Percentiles rank a stretch among this genome's conserved stretches.
phyloP scores from a whole-genome alignment of 768 basidiomycete species.

The Sarcomyxa edulis region DNA sequence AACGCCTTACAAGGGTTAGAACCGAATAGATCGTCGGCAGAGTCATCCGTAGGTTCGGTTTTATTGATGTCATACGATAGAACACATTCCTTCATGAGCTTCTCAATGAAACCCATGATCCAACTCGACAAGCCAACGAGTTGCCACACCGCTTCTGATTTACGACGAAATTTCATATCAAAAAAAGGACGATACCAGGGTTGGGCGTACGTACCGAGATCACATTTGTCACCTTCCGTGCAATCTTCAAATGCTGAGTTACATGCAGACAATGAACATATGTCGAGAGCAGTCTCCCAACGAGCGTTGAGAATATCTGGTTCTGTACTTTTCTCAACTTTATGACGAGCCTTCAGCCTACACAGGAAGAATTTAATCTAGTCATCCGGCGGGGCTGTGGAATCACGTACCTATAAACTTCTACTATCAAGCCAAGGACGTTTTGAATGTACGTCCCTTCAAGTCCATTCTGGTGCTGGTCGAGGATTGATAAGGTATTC shows the following conservation, averaged over 20 bases:
- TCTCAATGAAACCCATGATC: slow-evolving; percentile 57
- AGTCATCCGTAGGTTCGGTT: slow-evolving; percentile 17
- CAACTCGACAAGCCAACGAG: slow-evolving; percentile 58
- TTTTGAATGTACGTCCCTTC: slow-evolving; percentile 34
- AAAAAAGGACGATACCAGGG: too few species aligned
- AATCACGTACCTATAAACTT: slow-evolving; percentile 44
- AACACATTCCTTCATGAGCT: slow-evolving; percentile 52
- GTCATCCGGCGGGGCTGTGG: slow-evolving; percentile 28
- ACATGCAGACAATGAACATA: slow-evolving; percentile 57
- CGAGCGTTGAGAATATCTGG: slow-evolving; percentile 36
- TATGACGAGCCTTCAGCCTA: slow-evolving; percentile 11
- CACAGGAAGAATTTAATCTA: background rate
- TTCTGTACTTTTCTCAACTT: slow-evolving; percentile 23
- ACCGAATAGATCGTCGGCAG: slow-evolving; percentile 16
- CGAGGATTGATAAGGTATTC: slow-evolving; percentile 40
- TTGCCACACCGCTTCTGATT: slow-evolving; percentile 68
- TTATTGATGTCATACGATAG: slow-evolving; percentile 22
- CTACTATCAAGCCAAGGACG: slow-evolving; percentile 38
- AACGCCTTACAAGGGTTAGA: slow-evolving; percentile 16
- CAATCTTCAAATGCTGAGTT: slow-evolving; percentile 65
- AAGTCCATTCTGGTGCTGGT: slow-evolving; percentile 33
- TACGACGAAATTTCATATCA: slow-evolving; percentile 4
- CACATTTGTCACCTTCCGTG: slow-evolving; percentile 53
- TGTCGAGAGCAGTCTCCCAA: slow-evolving; percentile 62
- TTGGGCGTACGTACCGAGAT: slow-evolving; percentile 46